Base-by-base conservation (phyloP, 176 grass and related monocot genomes). In the Olyra latifolia region DNA sequence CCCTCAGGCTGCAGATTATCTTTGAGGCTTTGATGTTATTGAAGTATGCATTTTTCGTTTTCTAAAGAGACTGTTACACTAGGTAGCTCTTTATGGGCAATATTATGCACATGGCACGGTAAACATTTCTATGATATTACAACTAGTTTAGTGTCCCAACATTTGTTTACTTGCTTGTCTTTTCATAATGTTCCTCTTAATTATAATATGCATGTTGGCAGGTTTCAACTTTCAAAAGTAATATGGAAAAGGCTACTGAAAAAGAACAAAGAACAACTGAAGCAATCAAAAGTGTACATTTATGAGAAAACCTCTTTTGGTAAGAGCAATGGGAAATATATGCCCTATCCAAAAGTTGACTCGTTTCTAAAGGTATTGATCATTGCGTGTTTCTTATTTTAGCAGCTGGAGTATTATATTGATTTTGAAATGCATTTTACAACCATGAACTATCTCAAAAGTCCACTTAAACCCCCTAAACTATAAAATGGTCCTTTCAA, bases 211-310 rank as follows among this genome's bases (percentile, higher is more conserved):
- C 15, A 42, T 77, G 46, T 40, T 69, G 54, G 38, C 79, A 97
- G 91, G 42, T 97, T 92, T 86, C 89, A 92, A 89, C 85, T 97
- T 75, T 97, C 94, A 12, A 97, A 92, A 79, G 48, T 94, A 82
- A 23, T 97, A 84, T 94, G 94, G 91, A 97, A 92, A 88, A 86
- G 75, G 84, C 69, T 94, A 42, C 77, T 97, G 66, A 97, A 88
- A 84, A 97, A 87, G 67, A 64, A 90, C 62, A 84, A 39, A 68
- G 91, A 94, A 61, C 84, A 92, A 55, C 58, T 94, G 66, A 90
- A 90, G 61, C 82, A 89, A 61, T 94, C 94, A 65, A 92, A 97
- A 86, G 61, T 94, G 20, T 82, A 87, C 71, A 92, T 94, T 82
- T 88, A 88, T 76, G 91, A 97, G 75, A 78, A 76, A 46, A 86